phyloP scores from a whole-genome alignment of 164 flowering plant species.

The Annona squamosa region DNA sequence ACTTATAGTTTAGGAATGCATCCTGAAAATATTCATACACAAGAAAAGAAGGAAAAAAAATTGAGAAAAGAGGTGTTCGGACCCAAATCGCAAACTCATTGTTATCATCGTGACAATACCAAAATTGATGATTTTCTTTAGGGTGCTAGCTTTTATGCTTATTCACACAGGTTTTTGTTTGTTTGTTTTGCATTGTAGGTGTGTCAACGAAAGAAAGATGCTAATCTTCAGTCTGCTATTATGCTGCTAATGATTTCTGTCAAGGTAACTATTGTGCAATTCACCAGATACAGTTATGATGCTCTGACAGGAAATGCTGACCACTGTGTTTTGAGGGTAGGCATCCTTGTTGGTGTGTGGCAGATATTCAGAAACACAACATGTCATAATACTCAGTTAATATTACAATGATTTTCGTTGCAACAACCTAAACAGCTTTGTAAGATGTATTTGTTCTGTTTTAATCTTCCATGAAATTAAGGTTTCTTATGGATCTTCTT shows the following conservation, averaged over 20 bases:
- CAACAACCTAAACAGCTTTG: background rate
- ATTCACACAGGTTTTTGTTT: no score
- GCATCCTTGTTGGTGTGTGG: background rate
- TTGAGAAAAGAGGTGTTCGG: background rate
- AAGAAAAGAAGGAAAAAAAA: background rate
- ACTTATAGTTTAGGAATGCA: no score
- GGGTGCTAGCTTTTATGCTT: background rate
- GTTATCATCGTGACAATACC: background rate
- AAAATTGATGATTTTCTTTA: background rate
- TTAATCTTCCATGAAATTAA: background rate
- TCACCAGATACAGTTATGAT: background rate
- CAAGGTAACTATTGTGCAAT: background rate
- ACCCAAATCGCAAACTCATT: background rate
- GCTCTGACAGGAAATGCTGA: background rate
- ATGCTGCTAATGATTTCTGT: conserved; percentile 7
- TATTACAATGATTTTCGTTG: no score
- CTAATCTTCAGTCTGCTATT: conserved; percentile 1
- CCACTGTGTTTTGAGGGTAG: background rate
- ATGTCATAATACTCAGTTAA: no score
- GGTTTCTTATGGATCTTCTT: no score
- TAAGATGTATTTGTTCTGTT: background rate
- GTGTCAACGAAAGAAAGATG: background rate
- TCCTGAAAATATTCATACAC: background rate
- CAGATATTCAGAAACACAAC: no score
- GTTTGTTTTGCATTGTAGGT: background rate